phyloP scores from a whole-genome alignment of 2,329 filamentous ascomycete genomes.

The Aspergillus texensis region DNA sequence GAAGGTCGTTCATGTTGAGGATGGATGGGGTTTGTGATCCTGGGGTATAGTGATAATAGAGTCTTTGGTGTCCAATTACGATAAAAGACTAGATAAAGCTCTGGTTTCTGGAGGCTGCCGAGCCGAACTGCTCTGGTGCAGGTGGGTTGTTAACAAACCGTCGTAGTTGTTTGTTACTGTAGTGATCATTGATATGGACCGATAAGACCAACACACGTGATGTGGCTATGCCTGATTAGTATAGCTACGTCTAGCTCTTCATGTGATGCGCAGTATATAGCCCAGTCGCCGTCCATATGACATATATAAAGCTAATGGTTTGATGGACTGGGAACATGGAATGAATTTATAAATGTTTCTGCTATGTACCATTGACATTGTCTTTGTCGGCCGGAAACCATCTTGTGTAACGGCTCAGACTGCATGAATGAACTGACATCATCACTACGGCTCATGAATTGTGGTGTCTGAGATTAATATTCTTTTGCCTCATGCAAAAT shows the following conservation, averaged over 20 bases:
- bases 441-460: not conserved
- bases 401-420: too few relatives aligned
- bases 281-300: not conserved
- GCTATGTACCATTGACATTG: too few relatives aligned
- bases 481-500: not conserved
- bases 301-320: not conserved
- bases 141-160: constrained; percentile 5
- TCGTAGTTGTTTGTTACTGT: constrained; percentile 5
- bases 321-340: not conserved
- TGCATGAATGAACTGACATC: not conserved
- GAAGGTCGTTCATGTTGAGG: constrained; percentile 58
- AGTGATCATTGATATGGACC: constrained; percentile 10
- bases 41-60: not conserved
- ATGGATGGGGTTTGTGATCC: not conserved
- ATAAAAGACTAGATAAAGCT: not conserved
- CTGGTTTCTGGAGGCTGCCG: not conserved
- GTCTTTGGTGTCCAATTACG: not conserved
- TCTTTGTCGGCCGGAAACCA: too few relatives aligned
- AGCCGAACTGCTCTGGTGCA: not conserved
- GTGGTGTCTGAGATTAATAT: not conserved
- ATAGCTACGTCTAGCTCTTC: not conserved
- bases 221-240: not conserved
- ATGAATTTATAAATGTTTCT: too few relatives aligned
- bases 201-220: constrained; percentile 11
- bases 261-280: not conserved